Conservation (phyloP, 2,329 filamentous ascomycete genomes). For the Neofusicoccum cordaticola region DNA sequence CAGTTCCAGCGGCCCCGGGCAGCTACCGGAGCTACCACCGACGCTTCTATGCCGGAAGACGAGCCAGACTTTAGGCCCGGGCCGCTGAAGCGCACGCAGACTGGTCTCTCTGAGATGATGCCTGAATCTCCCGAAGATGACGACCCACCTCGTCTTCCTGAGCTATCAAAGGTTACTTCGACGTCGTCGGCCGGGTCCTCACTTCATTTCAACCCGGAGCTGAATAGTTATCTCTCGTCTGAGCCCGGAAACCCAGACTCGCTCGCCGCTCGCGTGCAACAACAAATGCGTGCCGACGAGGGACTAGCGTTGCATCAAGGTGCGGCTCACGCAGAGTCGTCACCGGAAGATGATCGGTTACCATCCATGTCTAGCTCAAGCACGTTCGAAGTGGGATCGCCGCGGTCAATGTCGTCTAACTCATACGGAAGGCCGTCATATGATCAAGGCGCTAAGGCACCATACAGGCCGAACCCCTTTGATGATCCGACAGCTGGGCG, state of each 20-base stretch:
- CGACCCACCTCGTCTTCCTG: conserved; percentile 47
- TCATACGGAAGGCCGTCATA: conserved; percentile 15
- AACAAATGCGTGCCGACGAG: conserved; percentile 54
- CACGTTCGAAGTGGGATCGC: conserved; percentile 27
- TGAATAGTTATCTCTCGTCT: conserved; percentile 30
- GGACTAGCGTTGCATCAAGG: conserved; percentile 49
- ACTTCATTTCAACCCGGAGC: conserved; percentile 24
- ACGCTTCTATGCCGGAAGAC: conserved; percentile 27
- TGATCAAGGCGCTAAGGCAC: conserved; percentile 13
- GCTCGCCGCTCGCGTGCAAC: conserved; percentile 46
- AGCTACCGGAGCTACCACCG: conserved; percentile 25
- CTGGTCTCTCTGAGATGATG: conserved; percentile 42
- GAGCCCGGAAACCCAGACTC: conserved; percentile 39
- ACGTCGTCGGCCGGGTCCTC: conserved; percentile 25
- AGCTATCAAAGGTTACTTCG: conserved; percentile 17
- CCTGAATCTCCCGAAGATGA: conserved; percentile 24
- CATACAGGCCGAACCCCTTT: conserved; percentile 13
- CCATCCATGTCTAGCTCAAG: conserved; percentile 32
- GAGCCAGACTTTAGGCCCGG: conserved; percentile 33
- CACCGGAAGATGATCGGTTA: conserved; percentile 23
- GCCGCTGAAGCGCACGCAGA: conserved; percentile 58
- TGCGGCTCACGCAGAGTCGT: conserved; percentile 27
- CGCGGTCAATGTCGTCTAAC: conserved; percentile 20
- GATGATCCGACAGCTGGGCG: conserved; percentile 12
- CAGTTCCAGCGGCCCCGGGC: conserved; percentile 24